Conservation (phyloP, 257 asterid genomes). For the Parsonsia alboflavescens region DNA sequence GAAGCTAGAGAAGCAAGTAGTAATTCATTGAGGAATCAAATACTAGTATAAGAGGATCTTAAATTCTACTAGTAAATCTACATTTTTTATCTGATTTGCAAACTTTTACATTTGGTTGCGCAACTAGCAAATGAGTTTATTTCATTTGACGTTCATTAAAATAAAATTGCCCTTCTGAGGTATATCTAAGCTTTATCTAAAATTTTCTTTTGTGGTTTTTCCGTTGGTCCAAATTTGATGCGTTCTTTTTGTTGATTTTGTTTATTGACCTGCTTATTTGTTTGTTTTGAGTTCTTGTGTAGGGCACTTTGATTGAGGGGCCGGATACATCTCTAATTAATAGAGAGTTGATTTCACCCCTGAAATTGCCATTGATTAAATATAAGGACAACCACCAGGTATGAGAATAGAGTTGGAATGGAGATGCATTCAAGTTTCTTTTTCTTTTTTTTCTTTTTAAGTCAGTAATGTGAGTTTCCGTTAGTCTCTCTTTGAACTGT, state of each 20-base stretch:
- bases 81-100: too few relatives aligned
- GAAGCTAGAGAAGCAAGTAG: background rate
- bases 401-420: background rate
- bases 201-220: background rate
- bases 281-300: slow-evolving; percentile 4
- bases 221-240: background rate
- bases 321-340: slow-evolving; percentile 29
- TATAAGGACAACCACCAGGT: slow-evolving; percentile 39
- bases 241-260: background rate
- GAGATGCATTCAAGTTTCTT: background rate
- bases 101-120: too few relatives aligned
- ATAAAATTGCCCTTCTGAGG: background rate
- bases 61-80: background rate
- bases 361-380: slow-evolving; percentile 42
- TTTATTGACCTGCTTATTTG: background rate
- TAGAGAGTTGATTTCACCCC: slow-evolving; percentile 36
- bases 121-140: too few relatives aligned
- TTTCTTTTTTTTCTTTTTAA: background rate
- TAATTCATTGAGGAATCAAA: background rate
- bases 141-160: background rate
- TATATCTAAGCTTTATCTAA: background rate
- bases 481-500: background rate
- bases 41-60: background rate
- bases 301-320: slow-evolving; percentile 28
- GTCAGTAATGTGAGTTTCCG: background rate